Evolutionary conservation across 192 early-diverging fungal genomes (phyloP), one percentile per base, ranked within the genome.

Genomic region (Backusella circina): DNA sequence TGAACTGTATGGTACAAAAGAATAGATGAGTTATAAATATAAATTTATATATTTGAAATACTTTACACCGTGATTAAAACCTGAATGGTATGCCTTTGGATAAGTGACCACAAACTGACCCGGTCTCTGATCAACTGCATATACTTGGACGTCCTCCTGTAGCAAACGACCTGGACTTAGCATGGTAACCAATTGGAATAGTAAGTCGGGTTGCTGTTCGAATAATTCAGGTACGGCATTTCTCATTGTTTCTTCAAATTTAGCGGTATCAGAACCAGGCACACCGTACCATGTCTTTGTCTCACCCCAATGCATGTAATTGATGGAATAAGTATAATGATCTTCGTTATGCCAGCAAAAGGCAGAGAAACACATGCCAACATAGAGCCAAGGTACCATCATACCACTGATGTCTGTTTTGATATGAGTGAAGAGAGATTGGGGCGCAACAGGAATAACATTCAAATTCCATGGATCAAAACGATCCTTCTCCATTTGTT

Each of bases 331-430:
- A 5, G 95, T 97, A 80, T 93, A 97, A 81, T 98, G 96, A 81
- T 99, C 97, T 83, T 99, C 97, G 51, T 93, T 93, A 76, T 99
- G 97, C 97, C 97, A 99, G 81, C 96, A 98, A 80, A 99, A 99
- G 5, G 96, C 94, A 35, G 93, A 93, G 74, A 98, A 98, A 67
- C 88, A 91, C 95, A 96, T 96, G 16, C 97, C 97, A 3, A 98
- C 92, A 72, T 99, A 99, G 30, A 99, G 84, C 96, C 96, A 99
- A 16, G 97, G 97, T 2, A 95, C 89, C 93, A 95, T 98, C 93
- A 99, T 97, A 7, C 97, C 97, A 12, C 95, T 93, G 31, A 99
- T 98, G 77, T 98, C 95, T 67, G 93, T 91, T 65, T 91, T 90
- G 75, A 99, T 95, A 78, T 96, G 88, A 35, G 90, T 87, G 71